A percentile compares a stretch with the other conserved stretches of the same genome.
Conservation (phyloP, 2,329 filamentous ascomycete genomes). For the Sporothrix brunneoviolacea region DNA sequence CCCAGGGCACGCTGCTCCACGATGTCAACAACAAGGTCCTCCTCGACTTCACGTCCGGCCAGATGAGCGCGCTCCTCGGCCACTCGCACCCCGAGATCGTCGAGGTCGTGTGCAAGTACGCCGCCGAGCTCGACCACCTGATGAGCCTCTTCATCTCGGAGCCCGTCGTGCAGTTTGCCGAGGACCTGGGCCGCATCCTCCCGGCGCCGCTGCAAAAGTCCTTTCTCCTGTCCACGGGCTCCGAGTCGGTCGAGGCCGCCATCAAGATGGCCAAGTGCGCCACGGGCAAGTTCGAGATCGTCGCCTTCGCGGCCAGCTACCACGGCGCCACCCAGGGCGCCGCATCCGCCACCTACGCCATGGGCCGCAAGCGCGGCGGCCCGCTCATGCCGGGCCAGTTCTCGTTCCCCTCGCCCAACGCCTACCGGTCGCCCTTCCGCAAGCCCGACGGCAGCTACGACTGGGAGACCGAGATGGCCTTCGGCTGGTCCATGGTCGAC, state of each 20-base stretch:
- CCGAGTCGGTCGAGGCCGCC: conserved; percentile 13
- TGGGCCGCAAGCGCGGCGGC: conserved; percentile 40
- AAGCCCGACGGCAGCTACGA: conserved; percentile 54
- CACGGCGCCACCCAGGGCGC: conserved; percentile 54
- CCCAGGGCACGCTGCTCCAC: conserved; percentile 40
- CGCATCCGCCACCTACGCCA: conserved; percentile 45
- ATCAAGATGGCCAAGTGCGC: conserved; percentile 53
- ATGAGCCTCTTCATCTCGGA: conserved; percentile 50
- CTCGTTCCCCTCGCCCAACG: conserved; percentile 52
- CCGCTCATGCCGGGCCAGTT: conserved; percentile 49
- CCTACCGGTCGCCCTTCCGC: conserved; percentile 56
- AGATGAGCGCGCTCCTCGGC: conserved; percentile 52
- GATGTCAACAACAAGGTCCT: conserved; percentile 36
- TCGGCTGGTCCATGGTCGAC: conserved; percentile 56
- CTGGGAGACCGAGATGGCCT: conserved; percentile 59
- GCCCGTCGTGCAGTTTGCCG: conserved; percentile 47
- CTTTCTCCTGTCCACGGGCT: conserved; percentile 41
- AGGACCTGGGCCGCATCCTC: conserved; percentile 39
- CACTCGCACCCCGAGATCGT: conserved; percentile 54
- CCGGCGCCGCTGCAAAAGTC: conserved; percentile 44
- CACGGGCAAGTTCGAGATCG: conserved; percentile 58
- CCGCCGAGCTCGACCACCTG: conserved; percentile 47
- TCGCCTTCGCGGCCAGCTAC: conserved; percentile 51
- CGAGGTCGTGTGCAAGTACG: conserved; percentile 39
- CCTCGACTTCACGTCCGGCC: conserved; percentile 53